Base-by-base conservation (phyloP, 148 eudicot genomes). In the Bassia scoparia region DNA sequence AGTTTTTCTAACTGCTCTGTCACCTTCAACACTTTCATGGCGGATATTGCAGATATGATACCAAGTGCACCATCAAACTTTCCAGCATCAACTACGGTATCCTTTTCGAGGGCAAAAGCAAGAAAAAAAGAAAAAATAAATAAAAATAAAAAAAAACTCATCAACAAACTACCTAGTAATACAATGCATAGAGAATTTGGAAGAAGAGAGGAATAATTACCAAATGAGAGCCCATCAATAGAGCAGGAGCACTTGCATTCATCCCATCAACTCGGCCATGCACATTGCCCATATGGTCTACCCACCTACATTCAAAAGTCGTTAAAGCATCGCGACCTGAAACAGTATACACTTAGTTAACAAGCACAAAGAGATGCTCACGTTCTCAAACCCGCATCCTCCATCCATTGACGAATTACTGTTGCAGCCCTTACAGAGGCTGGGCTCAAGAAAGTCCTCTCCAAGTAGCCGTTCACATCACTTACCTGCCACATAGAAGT, bases 11-110 rank as follows among this genome's bases (percentile, higher is more conserved):
- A 79, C 72, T 74, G 83, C 68, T 88, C 84, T 37, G 61, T 83
- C 73, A 80, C 41, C 50, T 83, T 83, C 80, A 95, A 83, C 76
- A 86, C 90, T 82, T 95, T 95, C 79, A 95, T 46, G 1, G 98
- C 98, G 75, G 98, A 89, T 73, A 95, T 41, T 18, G 96, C 87
- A 72, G 91, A 84, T 54, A 91, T 60, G 61, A 95, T 87, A 55
- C 98, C 98, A 43, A 95, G 82, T 59, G 98, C 83, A 34, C 98
- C 98, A 81, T 95, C 98, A 76, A 86, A 95, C 52, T 78, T 87
- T 73, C 98, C 98, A 78, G 98, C 98, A 80, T 95, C 98, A 63
- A 95, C 87, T 63, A 95, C 98, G 37, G 98, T 95, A 77, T 95
- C 97, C 98, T 95, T 78, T 77, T 68, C 16, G 17, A 9, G 75